Percentiles rank a stretch among this genome's conserved stretches.
These are phyloP conservation scores for Lecanicillium sp. DNA, from an alignment of 2,329 filamentous ascomycete genomes.

Conservation along the genomic window DNA sequence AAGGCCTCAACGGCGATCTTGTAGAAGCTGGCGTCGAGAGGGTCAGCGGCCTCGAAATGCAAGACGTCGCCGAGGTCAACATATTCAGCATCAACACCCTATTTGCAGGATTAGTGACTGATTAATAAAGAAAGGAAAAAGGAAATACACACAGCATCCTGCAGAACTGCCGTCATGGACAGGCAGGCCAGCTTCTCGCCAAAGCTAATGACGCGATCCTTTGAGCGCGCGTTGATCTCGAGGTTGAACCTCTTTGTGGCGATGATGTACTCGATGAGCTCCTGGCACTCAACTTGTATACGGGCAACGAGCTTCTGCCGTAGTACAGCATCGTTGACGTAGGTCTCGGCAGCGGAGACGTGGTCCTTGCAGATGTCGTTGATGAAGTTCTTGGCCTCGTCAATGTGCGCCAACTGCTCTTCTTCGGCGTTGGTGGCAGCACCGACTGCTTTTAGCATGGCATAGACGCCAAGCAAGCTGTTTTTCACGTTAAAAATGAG, in stretches of 20 bases:
- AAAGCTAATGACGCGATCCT: constrained; percentile 86
- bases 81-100: constrained; percentile 79
- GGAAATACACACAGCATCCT: constrained; percentile 45
- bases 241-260: constrained; percentile 61
- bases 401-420: constrained; percentile 47
- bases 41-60: constrained; percentile 55
- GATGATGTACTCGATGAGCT: constrained; percentile 67
- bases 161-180: constrained; percentile 80
- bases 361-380: constrained; percentile 80
- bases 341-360: constrained; percentile 60
- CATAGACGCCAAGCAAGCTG: constrained; percentile 55
- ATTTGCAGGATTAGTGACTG: constrained; percentile 22
- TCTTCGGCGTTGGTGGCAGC: constrained; percentile 46
- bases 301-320: constrained; percentile 54
- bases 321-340: constrained; percentile 52
- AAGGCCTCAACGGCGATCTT: constrained; percentile 56
- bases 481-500: neutral
- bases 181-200: constrained; percentile 94
- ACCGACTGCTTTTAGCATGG: constrained; percentile 49
- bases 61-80: constrained; percentile 83
- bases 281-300: constrained; percentile 73
- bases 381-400: constrained; percentile 68
- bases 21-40: constrained; percentile 65
- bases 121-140: neutral
- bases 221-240: constrained; percentile 71